phyloP scores from a whole-genome alignment of 768 basidiomycete species.

The Suillus brevipes region DNA sequence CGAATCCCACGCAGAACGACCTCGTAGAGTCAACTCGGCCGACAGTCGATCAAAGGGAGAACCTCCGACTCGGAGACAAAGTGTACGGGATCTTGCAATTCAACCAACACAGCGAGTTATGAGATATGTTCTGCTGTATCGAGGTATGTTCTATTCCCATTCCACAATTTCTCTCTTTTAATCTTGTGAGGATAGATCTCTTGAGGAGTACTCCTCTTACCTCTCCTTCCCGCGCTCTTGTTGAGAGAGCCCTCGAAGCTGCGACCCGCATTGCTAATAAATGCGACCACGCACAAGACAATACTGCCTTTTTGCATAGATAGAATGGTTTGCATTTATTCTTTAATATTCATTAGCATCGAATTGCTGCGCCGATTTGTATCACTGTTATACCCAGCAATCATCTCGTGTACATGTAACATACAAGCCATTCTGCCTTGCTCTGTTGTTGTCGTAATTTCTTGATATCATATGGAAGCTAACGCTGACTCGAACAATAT shows the following conservation, averaged over 20 bases:
- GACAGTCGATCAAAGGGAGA: slow-evolving; percentile 3
- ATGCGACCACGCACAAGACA: slow-evolving; percentile 62
- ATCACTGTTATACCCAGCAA: slow-evolving; percentile 4
- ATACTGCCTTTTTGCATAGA: slow-evolving; percentile 43
- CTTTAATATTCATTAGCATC: neutral
- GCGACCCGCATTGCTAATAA: slow-evolving; percentile 58
- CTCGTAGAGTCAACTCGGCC: slow-evolving; percentile 2
- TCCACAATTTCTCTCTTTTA: slow-evolving; percentile 8
- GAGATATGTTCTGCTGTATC: slow-evolving; percentile 61
- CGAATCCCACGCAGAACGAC: slow-evolving; percentile 10
- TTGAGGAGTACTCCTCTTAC: slow-evolving; percentile 47
- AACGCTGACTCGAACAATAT: neutral
- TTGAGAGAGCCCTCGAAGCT: slow-evolving; percentile 58
- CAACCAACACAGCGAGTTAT: slow-evolving; percentile 64
- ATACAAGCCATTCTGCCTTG: neutral
- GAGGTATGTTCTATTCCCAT: slow-evolving; percentile 40
- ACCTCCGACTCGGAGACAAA: slow-evolving; percentile 22
- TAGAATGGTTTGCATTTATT: neutral
- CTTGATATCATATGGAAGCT: neutral
- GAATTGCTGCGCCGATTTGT: neutral
- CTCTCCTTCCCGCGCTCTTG: slow-evolving; percentile 50
- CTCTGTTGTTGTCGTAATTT: neutral
- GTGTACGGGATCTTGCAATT: slow-evolving; percentile 61
- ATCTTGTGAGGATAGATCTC: slow-evolving; percentile 41
- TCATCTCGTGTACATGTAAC: neutral